Evolutionary conservation across 441 rosid genomes (phyloP).

Genomic region (Syzygium malaccense): DNA sequence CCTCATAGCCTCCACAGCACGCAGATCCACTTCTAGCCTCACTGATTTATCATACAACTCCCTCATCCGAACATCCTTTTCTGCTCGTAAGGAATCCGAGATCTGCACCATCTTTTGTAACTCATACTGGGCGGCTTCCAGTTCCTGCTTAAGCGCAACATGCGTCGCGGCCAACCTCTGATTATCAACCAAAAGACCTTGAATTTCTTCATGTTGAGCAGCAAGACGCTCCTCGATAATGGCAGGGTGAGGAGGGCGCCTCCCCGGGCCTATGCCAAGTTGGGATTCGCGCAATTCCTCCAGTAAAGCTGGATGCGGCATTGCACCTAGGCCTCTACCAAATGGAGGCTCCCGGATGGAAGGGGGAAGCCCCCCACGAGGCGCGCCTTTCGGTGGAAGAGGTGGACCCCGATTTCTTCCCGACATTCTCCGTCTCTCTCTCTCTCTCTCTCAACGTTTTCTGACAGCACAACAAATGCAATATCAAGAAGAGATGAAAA

Average conservation of each 20-base stretch:
- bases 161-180: slow-evolving; percentile 86
- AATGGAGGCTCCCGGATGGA: slow-evolving; percentile 40
- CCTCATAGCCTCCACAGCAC: slow-evolving; percentile 56
- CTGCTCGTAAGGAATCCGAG: slow-evolving; percentile 59
- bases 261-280: slow-evolving; percentile 40
- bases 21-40: slow-evolving; percentile 59
- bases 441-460: background rate
- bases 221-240: slow-evolving; percentile 70
- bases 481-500: background rate
- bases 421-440: slow-evolving; percentile 36
- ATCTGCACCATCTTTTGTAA: slow-evolving; percentile 57
- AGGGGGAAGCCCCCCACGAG: slow-evolving; percentile 42
- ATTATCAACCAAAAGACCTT: slow-evolving; percentile 77
- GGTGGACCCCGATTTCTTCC: slow-evolving; percentile 78
- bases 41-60: slow-evolving; percentile 81
- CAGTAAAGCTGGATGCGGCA: slow-evolving; percentile 46
- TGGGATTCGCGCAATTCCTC: slow-evolving; percentile 66
- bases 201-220: slow-evolving; percentile 81
- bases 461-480: background rate
- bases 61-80: slow-evolving; percentile 79
- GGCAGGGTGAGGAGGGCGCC: slow-evolving; percentile 57
- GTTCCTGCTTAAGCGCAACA: slow-evolving; percentile 88
- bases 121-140: slow-evolving; percentile 79
- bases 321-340: slow-evolving; percentile 48
- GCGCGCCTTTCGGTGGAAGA: slow-evolving; percentile 48